These are phyloP conservation scores for Eucalyptus melliodora DNA, from an alignment of 345 rosid genomes.

Conservation along the genomic window DNA sequence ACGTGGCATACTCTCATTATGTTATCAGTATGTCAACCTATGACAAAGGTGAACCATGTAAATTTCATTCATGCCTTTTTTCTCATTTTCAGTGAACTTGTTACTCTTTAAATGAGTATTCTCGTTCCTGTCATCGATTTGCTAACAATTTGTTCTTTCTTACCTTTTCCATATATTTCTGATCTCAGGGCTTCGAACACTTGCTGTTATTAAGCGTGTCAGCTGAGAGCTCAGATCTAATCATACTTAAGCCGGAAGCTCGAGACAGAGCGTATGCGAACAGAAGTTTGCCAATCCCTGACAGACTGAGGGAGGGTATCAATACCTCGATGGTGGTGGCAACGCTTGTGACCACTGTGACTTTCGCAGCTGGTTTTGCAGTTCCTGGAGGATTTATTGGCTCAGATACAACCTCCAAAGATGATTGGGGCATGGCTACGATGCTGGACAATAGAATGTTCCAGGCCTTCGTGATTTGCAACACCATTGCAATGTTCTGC, in stretches of 20 bases:
- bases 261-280: background rate
- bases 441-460: background rate
- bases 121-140: too few relatives aligned
- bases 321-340: background rate
- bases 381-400: background rate
- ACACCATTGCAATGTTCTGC: background rate
- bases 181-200: background rate
- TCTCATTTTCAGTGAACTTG: too few relatives aligned
- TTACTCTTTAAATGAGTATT: too few relatives aligned
- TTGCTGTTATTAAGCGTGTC: background rate
- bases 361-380: background rate
- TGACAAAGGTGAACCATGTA: too few relatives aligned
- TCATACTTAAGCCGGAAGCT: background rate
- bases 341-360: background rate
- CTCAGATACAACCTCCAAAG: background rate
- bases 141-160: too few relatives aligned
- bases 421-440: background rate
- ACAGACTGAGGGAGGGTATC: background rate
- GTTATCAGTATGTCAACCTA: too few relatives aligned
- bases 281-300: too few relatives aligned
- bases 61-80: too few relatives aligned
- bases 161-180: background rate
- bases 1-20: too few relatives aligned
- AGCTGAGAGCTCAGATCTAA: background rate
- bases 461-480: background rate